phyloP scores from a whole-genome alignment of 1,284 basidiomycete species.

The Anthracocystis walkeri region DNA sequence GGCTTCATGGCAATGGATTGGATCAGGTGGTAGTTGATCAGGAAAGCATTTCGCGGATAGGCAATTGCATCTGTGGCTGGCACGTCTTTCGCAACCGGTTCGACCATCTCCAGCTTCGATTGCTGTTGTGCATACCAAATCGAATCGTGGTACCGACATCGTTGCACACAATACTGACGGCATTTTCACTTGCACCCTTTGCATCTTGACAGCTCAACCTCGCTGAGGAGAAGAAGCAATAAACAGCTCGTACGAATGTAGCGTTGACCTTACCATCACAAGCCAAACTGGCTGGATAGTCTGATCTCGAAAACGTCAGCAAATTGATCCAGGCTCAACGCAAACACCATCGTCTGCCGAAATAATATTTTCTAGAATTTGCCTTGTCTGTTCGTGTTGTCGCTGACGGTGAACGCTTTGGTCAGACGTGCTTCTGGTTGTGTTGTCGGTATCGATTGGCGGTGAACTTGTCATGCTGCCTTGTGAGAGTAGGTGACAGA shows the following conservation, averaged over 20 bases:
- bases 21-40: too few relatives aligned
- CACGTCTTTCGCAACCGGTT: background rate
- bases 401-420: background rate
- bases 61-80: too few relatives aligned
- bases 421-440: background rate
- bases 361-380: slow-evolving; percentile 1
- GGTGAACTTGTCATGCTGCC: too few relatives aligned
- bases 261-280: background rate
- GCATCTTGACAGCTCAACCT: slow-evolving; percentile 45
- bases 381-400: background rate
- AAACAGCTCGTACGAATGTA: slow-evolving; percentile 21
- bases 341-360: background rate
- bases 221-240: slow-evolving; percentile 56
- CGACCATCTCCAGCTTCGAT: background rate
- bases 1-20: too few relatives aligned
- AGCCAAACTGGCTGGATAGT: background rate
- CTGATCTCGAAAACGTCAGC: background rate
- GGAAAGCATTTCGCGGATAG: too few relatives aligned
- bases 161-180: background rate
- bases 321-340: background rate
- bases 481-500: too few relatives aligned
- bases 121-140: background rate
- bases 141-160: background rate
- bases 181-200: background rate
- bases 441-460: too few relatives aligned